Conservation (phyloP, 1,284 basidiomycete genomes). For the Peniophora sp. region DNA sequence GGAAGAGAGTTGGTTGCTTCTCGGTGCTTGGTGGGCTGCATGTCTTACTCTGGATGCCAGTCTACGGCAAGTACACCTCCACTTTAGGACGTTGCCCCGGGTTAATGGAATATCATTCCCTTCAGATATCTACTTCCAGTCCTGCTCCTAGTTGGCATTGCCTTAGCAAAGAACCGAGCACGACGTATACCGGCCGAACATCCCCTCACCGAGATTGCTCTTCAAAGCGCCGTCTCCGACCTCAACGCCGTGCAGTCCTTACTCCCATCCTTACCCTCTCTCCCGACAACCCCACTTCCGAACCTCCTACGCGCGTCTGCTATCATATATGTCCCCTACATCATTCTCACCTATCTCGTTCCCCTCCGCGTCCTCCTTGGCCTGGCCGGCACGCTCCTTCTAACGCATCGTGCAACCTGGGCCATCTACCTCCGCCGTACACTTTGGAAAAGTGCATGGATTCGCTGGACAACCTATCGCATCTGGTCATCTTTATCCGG, state of each 20-base stretch:
- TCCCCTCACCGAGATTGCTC: constrained; percentile 52
- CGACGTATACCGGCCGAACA: constrained; percentile 17
- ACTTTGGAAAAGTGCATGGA: constrained; percentile 57
- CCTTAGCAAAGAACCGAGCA: constrained; percentile 20
- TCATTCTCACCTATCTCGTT: constrained; percentile 46
- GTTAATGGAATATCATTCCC: constrained; percentile 3
- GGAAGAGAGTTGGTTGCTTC: constrained; percentile 61
- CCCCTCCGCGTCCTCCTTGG: constrained; percentile 54
- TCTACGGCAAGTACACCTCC: constrained; percentile 41
- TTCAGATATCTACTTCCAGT: constrained; percentile 38
- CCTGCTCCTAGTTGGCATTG: constrained; percentile 26
- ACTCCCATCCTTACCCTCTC: constrained; percentile 25
- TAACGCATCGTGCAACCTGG: constrained; percentile 64
- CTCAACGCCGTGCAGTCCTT: constrained; percentile 47
- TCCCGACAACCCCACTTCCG: constrained; percentile 19
- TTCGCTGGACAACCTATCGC: constrained; percentile 51
- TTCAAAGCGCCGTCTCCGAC: constrained; percentile 49
- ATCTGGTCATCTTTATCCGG: constrained; percentile 45
- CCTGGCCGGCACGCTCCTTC: constrained; percentile 46
- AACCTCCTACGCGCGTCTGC: constrained; percentile 38
- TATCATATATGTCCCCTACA: constrained; percentile 52
- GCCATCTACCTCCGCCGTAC: constrained; percentile 40
- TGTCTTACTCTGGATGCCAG: constrained; percentile 54
- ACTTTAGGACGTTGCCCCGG: not conserved
- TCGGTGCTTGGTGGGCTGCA: constrained; percentile 72